A percentile compares a stretch with the other conserved stretches of the same genome.
phyloP scores from a whole-genome alignment of 176 grass and related monocot genomes.

The Bothriochloa decipiens region DNA sequence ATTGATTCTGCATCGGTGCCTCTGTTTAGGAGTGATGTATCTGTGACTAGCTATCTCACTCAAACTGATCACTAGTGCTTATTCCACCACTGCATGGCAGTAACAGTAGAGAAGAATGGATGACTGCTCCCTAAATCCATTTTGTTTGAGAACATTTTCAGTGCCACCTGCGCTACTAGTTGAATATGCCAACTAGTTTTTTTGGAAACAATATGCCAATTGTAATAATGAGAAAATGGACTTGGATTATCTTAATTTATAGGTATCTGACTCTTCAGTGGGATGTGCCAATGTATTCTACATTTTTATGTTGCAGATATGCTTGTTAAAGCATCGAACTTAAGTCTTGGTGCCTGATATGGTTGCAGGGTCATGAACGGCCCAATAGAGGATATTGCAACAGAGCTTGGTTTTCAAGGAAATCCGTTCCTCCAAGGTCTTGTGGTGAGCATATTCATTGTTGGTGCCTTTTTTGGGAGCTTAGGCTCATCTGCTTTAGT shows the following conservation, averaged over 20 bases:
- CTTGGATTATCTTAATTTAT: background rate
- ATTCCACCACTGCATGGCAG: constrained; percentile 3
- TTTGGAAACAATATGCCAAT: background rate
- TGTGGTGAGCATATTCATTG: constrained; percentile 98
- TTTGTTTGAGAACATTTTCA: constrained; percentile 15
- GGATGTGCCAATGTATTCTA: background rate
- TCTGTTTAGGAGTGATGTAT: background rate
- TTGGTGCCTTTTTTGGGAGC: constrained; percentile 91
- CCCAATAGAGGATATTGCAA: constrained; percentile 92
- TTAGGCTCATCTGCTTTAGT: constrained; percentile 71
- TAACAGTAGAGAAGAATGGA: background rate
- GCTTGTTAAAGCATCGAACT: background rate
- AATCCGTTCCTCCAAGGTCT: constrained; percentile 93
- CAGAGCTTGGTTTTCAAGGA: constrained; percentile 90
- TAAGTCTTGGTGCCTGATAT: constrained; percentile 29
- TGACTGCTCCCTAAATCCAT: background rate
- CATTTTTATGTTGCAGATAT: constrained; percentile 20
- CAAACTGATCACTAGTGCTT: background rate
- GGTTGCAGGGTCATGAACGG: constrained; percentile 96
- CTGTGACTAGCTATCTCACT: background rate
- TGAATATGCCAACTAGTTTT: background rate
- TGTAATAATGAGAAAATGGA: constrained; percentile 5
- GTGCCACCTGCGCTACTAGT: background rate
- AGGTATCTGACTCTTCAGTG: constrained; percentile 7
- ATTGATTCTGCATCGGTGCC: background rate